phyloP scores from a whole-genome alignment of 75 land plant species.

The Cryptomeria japonica region DNA sequence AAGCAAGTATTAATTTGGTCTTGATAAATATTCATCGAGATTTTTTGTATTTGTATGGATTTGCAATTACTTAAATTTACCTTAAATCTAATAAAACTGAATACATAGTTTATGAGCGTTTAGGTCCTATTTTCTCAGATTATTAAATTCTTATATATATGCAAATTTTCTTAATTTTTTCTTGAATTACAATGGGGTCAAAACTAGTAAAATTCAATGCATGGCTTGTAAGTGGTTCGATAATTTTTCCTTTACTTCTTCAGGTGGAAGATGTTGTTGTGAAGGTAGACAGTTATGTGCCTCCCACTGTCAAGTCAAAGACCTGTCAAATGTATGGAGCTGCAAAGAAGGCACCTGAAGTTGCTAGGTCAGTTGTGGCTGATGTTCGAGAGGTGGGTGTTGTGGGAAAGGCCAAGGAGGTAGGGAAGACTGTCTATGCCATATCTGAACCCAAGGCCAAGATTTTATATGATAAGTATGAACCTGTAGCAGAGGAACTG shows the following conservation, averaged over 20 bases:
- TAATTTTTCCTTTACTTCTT: neutral
- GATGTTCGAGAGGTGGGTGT: slow-evolving; percentile 70
- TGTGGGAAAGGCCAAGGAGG: slow-evolving; percentile 35
- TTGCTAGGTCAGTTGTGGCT: slow-evolving; percentile 57
- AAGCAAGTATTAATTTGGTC: too few relatives aligned
- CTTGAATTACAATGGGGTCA: too few relatives aligned
- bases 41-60: too few relatives aligned
- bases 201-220: too few relatives aligned
- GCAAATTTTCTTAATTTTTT: too few relatives aligned
- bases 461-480: slow-evolving; percentile 63
- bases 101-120: too few relatives aligned
- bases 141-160: too few relatives aligned
- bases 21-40: too few relatives aligned
- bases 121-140: neutral
- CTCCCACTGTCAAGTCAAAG: slow-evolving; percentile 56
- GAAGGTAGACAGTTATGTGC: slow-evolving; percentile 51
- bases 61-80: too few relatives aligned
- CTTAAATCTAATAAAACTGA: too few relatives aligned
- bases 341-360: slow-evolving; percentile 71
- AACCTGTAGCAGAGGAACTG: slow-evolving; percentile 76
- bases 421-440: slow-evolving; percentile 7
- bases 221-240: neutral
- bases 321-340: slow-evolving; percentile 53
- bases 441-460: slow-evolving; percentile 25
- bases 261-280: slow-evolving; percentile 77